phyloP scores from a whole-genome alignment of 1,139 yeast genomes.

The Trichomonascaceae sp. region DNA sequence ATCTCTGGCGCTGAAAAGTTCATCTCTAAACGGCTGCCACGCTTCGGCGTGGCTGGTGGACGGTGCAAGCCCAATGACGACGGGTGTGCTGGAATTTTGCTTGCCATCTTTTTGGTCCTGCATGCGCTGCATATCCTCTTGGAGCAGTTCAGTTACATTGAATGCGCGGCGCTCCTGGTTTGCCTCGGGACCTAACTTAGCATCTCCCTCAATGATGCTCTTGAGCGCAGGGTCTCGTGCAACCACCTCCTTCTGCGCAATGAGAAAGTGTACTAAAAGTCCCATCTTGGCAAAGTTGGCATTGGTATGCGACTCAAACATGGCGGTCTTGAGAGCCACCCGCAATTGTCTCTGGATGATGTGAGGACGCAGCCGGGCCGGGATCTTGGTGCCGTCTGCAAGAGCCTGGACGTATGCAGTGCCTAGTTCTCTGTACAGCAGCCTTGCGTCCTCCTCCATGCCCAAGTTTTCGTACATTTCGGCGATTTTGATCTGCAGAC shows the following conservation, averaged over 20 bases:
- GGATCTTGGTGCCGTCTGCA: conserved; percentile 26
- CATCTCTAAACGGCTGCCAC: conserved; percentile 67
- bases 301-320: conserved; percentile 35
- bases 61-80: too few species aligned
- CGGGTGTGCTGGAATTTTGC: too few species aligned
- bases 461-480: conserved; percentile 69
- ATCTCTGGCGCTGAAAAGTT: conserved; percentile 62
- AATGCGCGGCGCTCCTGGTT: neutral
- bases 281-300: conserved; percentile 45
- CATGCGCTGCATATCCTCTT: too few species aligned
- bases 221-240: conserved; percentile 20
- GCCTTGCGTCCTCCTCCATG: conserved; percentile 48
- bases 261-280: conserved; percentile 46
- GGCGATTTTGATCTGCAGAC: conserved; percentile 71
- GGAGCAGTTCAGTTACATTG: neutral
- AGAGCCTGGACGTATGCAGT: conserved; percentile 46
- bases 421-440: conserved; percentile 54
- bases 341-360: conserved; percentile 60
- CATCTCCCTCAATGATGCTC: conserved; percentile 12
- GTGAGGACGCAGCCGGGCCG: conserved; percentile 32
- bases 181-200: conserved; percentile 4
- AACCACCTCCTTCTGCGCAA: conserved; percentile 52
- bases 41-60: conserved; percentile 13
- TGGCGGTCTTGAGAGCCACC: conserved; percentile 53
- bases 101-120: neutral